Evolutionary conservation across 2,329 filamentous ascomycete genomes (phyloP).

Genomic region (Claviceps paspali): DNA sequence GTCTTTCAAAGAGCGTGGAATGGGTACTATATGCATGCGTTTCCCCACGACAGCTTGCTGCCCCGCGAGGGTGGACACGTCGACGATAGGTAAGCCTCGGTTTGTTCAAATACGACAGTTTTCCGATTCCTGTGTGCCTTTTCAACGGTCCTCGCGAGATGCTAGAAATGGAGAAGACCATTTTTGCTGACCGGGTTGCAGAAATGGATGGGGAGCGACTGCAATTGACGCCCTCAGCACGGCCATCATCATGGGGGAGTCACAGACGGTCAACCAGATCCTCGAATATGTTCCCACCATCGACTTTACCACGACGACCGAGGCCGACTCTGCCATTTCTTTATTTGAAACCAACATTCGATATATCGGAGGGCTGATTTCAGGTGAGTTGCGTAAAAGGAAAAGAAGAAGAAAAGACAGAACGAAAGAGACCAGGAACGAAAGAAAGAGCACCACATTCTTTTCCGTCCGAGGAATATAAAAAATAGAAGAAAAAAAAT

Average conservation of each 20-base stretch:
- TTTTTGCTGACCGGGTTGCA: conserved; percentile 16
- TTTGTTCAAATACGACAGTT: too few species aligned
- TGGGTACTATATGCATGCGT: conserved; percentile 58
- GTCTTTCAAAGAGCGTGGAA: conserved; percentile 57
- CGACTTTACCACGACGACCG: conserved; percentile 47
- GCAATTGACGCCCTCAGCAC: conserved; percentile 70
- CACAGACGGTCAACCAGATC: conserved; percentile 54
- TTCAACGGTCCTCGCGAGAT: too few species aligned
- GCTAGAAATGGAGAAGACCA: too few species aligned
- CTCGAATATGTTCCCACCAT: conserved; percentile 54
- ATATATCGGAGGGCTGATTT: conserved; percentile 67
- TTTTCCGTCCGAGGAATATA: too few species aligned
- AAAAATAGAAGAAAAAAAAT: background rate
- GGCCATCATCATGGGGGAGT: conserved; percentile 59
- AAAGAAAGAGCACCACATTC: too few species aligned
- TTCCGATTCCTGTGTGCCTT: too few species aligned
- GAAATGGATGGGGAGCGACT: conserved; percentile 73
- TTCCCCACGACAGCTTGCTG: conserved; percentile 59
- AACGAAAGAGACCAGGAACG: too few species aligned
- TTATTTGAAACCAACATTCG: conserved; percentile 86
- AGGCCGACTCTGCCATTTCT: conserved; percentile 38
- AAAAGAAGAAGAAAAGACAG: background rate
- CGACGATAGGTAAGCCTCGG: conserved; percentile 49
- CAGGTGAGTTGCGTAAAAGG: conserved; percentile 31
- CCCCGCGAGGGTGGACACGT: conserved; percentile 48